Conservation (phyloP, 2,329 filamentous ascomycete species). For the Fusarium annulatum region DNA sequence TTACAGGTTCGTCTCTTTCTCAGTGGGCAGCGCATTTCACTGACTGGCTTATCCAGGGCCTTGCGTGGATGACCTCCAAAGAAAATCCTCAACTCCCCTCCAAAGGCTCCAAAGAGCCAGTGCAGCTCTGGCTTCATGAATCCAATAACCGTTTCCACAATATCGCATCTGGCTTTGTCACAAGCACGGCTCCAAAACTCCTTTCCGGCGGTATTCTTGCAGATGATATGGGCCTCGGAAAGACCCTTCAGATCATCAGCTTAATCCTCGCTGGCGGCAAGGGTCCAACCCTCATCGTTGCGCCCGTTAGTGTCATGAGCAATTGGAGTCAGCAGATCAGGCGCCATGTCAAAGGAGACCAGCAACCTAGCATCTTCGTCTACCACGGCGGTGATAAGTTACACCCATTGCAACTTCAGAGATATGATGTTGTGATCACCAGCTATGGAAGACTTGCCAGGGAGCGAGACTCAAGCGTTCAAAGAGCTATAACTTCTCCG, state of each 20-base stretch:
- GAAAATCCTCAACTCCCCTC: slow-evolving; percentile 76
- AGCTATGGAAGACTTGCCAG: slow-evolving; percentile 81
- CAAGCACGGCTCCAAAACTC: slow-evolving; percentile 66
- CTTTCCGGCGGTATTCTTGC: slow-evolving; percentile 84
- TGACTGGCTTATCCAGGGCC: slow-evolving; percentile 64
- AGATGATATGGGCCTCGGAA: slow-evolving; percentile 93
- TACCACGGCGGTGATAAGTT: slow-evolving; percentile 77
- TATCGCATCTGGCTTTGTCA: slow-evolving; percentile 69
- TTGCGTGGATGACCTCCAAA: slow-evolving; percentile 83
- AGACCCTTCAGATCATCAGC: slow-evolving; percentile 88
- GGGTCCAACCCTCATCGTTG: slow-evolving; percentile 80
- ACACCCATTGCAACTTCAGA: slow-evolving; percentile 66
- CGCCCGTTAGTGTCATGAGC: slow-evolving; percentile 87
- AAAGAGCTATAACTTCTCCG: slow-evolving; percentile 53
- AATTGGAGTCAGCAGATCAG: slow-evolving; percentile 88
- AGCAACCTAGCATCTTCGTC: slow-evolving; percentile 73
- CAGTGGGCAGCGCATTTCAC: not conserved
- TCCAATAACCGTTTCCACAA: slow-evolving; percentile 68
- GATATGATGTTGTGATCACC: slow-evolving; percentile 83
- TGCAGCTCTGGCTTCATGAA: slow-evolving; percentile 81
- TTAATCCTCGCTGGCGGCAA: slow-evolving; percentile 71
- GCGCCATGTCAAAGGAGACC: slow-evolving; percentile 74
- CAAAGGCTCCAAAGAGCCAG: slow-evolving; percentile 65
- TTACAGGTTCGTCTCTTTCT: slow-evolving; percentile 59
- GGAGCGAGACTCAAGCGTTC: slow-evolving; percentile 65